These are phyloP conservation scores for Tuber aestivum DNA, from an alignment of 495 filamentous ascomycete species.

Conservation along the genomic window DNA sequence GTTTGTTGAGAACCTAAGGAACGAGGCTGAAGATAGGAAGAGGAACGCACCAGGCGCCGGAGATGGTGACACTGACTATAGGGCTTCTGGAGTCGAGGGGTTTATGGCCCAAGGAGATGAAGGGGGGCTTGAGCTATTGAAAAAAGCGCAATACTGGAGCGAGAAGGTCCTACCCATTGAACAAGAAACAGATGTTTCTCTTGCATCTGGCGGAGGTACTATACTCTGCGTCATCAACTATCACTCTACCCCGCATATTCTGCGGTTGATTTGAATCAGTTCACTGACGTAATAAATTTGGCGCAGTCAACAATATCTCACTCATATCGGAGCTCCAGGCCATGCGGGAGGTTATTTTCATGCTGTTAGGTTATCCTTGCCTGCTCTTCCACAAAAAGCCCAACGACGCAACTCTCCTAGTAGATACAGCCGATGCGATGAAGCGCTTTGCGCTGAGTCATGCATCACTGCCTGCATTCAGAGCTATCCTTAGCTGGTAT, in stretches of 20 bases:
- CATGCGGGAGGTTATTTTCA: constrained; percentile 72
- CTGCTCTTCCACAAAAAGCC: constrained; percentile 56
- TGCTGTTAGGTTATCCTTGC: constrained; percentile 75
- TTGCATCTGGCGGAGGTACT: constrained; percentile 44
- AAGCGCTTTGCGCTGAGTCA: constrained; percentile 42
- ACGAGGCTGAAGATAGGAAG: constrained; percentile 14
- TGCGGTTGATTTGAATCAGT: not conserved
- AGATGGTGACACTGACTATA: constrained; percentile 9
- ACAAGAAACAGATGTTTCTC: constrained; percentile 42
- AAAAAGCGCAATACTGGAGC: constrained; percentile 39
- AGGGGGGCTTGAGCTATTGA: constrained; percentile 29
- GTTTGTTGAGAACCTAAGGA: constrained; percentile 16
- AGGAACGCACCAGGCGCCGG: constrained; percentile 14
- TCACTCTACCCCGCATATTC: constrained; percentile 1
- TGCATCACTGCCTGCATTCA: constrained; percentile 40
- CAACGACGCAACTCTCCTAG: constrained; percentile 38
- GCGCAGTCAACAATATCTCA: constrained; percentile 45
- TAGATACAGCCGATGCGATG: constrained; percentile 15
- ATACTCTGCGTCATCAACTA: constrained; percentile 28
- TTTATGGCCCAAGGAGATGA: constrained; percentile 26
- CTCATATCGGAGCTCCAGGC: constrained; percentile 65
- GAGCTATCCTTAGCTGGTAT: constrained; percentile 39
- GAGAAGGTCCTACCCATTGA: constrained; percentile 43
- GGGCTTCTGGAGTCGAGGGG: constrained; percentile 22
- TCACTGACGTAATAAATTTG: constrained; percentile 35